These are phyloP conservation scores for Jackrogersella multiformis DNA, from an alignment of 495 filamentous ascomycete species.

Conservation along the genomic window DNA sequence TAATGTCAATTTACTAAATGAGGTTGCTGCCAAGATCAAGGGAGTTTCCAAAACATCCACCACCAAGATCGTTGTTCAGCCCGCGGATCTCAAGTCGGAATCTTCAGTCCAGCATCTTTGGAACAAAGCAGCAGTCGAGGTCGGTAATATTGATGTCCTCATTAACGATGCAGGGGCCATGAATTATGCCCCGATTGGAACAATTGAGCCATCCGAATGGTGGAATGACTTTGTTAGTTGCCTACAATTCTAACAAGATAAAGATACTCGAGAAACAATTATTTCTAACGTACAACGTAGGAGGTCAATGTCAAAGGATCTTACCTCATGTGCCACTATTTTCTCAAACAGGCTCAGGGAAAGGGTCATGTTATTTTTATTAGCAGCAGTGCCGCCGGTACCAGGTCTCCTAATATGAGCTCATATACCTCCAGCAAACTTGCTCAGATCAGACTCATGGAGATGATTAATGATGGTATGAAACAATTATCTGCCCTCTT, in stretches of 20 bases:
- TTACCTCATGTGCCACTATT: constrained; percentile 49
- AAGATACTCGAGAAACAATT: too few relatives aligned
- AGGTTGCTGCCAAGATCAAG: constrained; percentile 38
- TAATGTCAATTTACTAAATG: constrained; percentile 36
- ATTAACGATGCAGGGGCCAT: constrained; percentile 52
- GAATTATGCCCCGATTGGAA: constrained; percentile 16
- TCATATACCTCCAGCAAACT: constrained; percentile 52
- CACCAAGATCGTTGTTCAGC: constrained; percentile 42
- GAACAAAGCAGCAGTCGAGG: constrained; percentile 43
- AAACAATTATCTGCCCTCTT: too few relatives aligned
- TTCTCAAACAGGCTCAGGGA: constrained; percentile 44
- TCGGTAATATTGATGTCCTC: constrained; percentile 53
- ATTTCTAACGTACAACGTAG: neutral
- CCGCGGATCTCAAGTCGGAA: constrained; percentile 47
- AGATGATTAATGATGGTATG: constrained; percentile 44
- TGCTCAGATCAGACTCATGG: constrained; percentile 47
- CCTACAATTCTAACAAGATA: too few relatives aligned
- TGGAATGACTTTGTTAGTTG: constrained; percentile 4
- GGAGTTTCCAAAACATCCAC: constrained; percentile 16
- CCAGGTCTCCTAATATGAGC: constrained; percentile 43
- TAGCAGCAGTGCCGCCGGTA: constrained; percentile 40
- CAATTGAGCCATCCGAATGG: constrained; percentile 14
- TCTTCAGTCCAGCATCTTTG: constrained; percentile 47
- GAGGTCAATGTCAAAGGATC: constrained; percentile 53
- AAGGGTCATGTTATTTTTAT: constrained; percentile 40